Percentiles rank a stretch among this genome's conserved stretches.
These are phyloP conservation scores for Trichoderma harzianum DNA, from an alignment of 2,329 filamentous ascomycete genomes.

Conservation along the genomic window DNA sequence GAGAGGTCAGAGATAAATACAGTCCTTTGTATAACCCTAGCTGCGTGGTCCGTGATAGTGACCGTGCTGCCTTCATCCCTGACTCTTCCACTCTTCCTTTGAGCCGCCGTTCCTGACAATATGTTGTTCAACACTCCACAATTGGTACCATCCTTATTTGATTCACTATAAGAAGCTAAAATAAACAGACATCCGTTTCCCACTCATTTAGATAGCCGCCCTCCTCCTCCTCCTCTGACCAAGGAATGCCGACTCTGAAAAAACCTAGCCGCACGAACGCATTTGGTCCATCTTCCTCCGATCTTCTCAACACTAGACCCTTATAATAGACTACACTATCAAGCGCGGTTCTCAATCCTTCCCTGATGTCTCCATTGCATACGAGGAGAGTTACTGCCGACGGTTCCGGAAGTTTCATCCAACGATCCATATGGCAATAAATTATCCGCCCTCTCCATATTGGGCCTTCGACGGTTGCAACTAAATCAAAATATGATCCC, in stretches of 20 bases:
- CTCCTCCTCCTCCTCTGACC: background rate
- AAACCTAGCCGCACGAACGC: background rate
- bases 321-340: rapidly evolving
- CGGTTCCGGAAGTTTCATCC: background rate
- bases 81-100: no score
- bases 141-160: no score
- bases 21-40: no score
- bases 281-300: background rate
- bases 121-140: no score
- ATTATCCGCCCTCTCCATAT: background rate
- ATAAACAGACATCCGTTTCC: background rate
- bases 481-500: background rate
- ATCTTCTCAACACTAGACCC: background rate
- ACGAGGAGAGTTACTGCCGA: background rate
- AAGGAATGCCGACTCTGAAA: background rate
- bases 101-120: no score
- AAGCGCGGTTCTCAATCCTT: background rate
- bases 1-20: no score
- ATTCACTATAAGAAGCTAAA: background rate
- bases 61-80: no score
- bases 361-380: background rate
- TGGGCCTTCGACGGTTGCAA: background rate
- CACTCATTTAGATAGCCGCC: background rate
- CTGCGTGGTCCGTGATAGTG: no score
- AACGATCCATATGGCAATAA: background rate